Evolutionary conservation across 2,329 filamentous ascomycete species (phyloP).

Genomic region (Pseudogymnoascus sp.): DNA sequence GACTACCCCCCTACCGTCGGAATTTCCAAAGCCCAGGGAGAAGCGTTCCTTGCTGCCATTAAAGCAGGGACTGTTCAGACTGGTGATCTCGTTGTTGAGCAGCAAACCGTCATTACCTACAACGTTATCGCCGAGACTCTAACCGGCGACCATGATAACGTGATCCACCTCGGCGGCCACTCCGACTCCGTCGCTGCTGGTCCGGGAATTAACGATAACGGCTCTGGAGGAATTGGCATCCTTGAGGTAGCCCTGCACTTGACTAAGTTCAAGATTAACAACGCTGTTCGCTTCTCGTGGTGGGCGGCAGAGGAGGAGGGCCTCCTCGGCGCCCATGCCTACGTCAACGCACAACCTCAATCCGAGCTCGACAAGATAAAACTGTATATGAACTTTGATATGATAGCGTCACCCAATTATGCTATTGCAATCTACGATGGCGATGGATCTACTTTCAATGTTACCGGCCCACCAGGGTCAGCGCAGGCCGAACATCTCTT

Average conservation of each 20-base stretch:
- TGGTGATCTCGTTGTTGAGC: conserved; percentile 11
- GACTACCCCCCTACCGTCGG: conserved; percentile 13
- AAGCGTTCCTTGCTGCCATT: conserved; percentile 10
- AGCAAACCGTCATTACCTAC: conserved; percentile 11
- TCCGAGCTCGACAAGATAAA: conserved; percentile 47
- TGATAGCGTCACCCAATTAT: conserved; percentile 56
- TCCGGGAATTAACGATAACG: conserved; percentile 60
- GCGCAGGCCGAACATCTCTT: conserved; percentile 46
- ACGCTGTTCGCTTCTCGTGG: conserved; percentile 55
- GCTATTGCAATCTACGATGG: conserved; percentile 47
- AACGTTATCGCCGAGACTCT: conserved; percentile 43
- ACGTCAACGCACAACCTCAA: conserved; percentile 41
- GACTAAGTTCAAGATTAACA: conserved; percentile 47
- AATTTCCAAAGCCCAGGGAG: conserved; percentile 15
- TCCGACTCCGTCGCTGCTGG: conserved; percentile 53
- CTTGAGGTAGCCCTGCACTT: conserved; percentile 53
- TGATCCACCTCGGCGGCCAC: conserved; percentile 52
- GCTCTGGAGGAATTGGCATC: conserved; percentile 49
- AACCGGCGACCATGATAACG: conserved; percentile 49
- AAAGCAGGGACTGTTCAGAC: conserved; percentile 14
- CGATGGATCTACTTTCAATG: conserved; percentile 46
- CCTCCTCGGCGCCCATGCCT: conserved; percentile 51
- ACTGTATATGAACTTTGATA: conserved; percentile 56
- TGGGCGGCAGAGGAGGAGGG: conserved; percentile 59
- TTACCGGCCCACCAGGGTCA: conserved; percentile 46